Conservation (phyloP, 2,329 filamentous ascomycete species). For the Cladosporium colombiae region DNA sequence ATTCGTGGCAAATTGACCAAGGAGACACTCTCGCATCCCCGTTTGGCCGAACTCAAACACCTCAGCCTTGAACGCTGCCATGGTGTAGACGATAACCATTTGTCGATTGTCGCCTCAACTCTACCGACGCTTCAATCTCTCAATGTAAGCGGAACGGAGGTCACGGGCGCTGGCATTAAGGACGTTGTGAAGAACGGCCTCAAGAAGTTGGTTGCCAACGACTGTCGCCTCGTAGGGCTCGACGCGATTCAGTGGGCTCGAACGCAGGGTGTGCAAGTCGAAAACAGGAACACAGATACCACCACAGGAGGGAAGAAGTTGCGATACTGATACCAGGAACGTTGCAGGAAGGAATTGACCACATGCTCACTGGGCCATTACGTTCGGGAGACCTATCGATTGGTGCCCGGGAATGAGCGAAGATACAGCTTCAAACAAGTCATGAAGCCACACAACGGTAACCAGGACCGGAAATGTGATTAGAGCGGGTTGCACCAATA, state of each 20-base stretch:
- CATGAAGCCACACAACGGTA: neutral
- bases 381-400: neutral
- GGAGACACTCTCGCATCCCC: constrained; percentile 10
- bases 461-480: neutral
- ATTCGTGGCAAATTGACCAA: neutral
- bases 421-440: neutral
- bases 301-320: constrained; percentile 26
- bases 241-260: constrained; percentile 47
- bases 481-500: neutral
- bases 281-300: constrained; percentile 23
- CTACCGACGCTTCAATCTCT: constrained; percentile 32
- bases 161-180: constrained; percentile 46
- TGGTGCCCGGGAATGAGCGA: neutral
- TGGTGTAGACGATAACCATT: constrained; percentile 34
- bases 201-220: constrained; percentile 36
- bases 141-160: constrained; percentile 39
- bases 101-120: constrained; percentile 32
- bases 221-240: constrained; percentile 39
- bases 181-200: constrained; percentile 34
- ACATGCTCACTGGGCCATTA: neutral
- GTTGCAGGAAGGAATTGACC: neutral
- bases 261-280: constrained; percentile 37
- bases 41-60: constrained; percentile 10
- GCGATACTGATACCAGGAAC: constrained; percentile 19
- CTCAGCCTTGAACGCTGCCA: constrained; percentile 9